These are phyloP conservation scores for Myxozyma vanderwaltii DNA, from an alignment of 805 yeast species.

Conservation along the genomic window DNA sequence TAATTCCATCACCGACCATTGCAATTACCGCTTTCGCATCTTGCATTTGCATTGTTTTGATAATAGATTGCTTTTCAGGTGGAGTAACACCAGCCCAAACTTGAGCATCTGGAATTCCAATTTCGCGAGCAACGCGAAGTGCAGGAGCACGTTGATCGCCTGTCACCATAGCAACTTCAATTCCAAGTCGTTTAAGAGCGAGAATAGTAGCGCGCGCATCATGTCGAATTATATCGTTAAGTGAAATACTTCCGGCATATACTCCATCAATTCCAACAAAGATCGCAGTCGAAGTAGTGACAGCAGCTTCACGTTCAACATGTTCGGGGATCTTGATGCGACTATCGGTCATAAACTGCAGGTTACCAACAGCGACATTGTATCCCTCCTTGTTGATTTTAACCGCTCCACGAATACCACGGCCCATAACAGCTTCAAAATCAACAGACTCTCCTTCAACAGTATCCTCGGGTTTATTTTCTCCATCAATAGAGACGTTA, in stretches of 20 bases:
- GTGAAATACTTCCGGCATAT: constrained; percentile 65
- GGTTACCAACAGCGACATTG: constrained; percentile 58
- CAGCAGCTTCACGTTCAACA: constrained; percentile 33
- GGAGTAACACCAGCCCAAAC: constrained; percentile 80
- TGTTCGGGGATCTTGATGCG: constrained; percentile 26
- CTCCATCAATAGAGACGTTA: background rate
- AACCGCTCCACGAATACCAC: constrained; percentile 42
- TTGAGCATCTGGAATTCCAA: constrained; percentile 65
- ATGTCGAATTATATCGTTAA: constrained; percentile 67
- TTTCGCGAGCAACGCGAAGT: constrained; percentile 58
- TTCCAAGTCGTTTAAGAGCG: constrained; percentile 54
- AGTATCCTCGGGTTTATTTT: background rate
- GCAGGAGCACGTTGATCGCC: constrained; percentile 80
- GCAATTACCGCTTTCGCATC: constrained; percentile 52
- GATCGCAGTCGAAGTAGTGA: constrained; percentile 51
- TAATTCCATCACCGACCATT: constrained; percentile 96
- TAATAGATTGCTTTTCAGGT: constrained; percentile 68
- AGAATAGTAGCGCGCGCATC: constrained; percentile 65
- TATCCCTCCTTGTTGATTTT: constrained; percentile 30
- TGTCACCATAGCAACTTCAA: constrained; percentile 79
- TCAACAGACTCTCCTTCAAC: constrained; percentile 21
- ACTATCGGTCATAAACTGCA: constrained; percentile 44
- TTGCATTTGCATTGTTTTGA: constrained; percentile 55
- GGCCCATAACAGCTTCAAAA: constrained; percentile 41
- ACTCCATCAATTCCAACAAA: constrained; percentile 60